Evolutionary conservation across 352 stramenopile species (phyloP).

Genomic region (Pythium graminicola): DNA sequence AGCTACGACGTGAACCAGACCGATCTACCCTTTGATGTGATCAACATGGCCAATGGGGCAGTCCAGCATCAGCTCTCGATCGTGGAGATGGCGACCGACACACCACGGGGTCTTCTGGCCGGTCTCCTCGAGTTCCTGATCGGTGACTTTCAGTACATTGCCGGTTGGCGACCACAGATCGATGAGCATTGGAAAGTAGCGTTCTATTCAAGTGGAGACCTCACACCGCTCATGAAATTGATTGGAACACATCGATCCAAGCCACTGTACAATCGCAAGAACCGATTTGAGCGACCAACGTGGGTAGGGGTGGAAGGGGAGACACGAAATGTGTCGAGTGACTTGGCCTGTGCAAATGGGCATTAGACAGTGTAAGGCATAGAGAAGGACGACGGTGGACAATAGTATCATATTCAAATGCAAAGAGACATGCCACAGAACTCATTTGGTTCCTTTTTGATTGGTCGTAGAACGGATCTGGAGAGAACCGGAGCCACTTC

Average conservation of each 20-base stretch:
- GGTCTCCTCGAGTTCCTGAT: constrained; percentile 28
- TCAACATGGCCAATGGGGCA: constrained; percentile 23
- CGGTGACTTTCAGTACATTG: constrained; percentile 18
- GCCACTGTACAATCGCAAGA: constrained; percentile 21
- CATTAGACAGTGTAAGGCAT: not conserved
- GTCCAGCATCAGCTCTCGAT: constrained; percentile 26
- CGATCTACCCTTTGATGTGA: constrained; percentile 26
- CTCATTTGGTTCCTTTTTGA: not conserved
- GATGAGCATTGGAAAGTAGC: constrained; percentile 21
- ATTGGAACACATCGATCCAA: constrained; percentile 13
- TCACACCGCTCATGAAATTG: constrained; percentile 23
- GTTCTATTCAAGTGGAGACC: constrained; percentile 31
- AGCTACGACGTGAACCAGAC: constrained; percentile 8
- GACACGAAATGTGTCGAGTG: not conserved
- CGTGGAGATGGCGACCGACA: constrained; percentile 28
- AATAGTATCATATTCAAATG: not conserved
- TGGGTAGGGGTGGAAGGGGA: not conserved
- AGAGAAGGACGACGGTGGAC: not conserved
- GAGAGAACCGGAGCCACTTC: too few relatives aligned
- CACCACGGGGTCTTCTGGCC: constrained; percentile 16
- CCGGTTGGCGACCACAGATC: constrained; percentile 15
- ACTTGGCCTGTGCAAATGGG: not conserved
- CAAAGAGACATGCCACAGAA: not conserved
- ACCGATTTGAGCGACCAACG: constrained; percentile 19
- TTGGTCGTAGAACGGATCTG: too few relatives aligned